Percentiles rank a stretch among this genome's conserved stretches.
phyloP scores from a whole-genome alignment of 2,329 filamentous ascomycete genomes.

The Sporothrix euskadiensis region DNA sequence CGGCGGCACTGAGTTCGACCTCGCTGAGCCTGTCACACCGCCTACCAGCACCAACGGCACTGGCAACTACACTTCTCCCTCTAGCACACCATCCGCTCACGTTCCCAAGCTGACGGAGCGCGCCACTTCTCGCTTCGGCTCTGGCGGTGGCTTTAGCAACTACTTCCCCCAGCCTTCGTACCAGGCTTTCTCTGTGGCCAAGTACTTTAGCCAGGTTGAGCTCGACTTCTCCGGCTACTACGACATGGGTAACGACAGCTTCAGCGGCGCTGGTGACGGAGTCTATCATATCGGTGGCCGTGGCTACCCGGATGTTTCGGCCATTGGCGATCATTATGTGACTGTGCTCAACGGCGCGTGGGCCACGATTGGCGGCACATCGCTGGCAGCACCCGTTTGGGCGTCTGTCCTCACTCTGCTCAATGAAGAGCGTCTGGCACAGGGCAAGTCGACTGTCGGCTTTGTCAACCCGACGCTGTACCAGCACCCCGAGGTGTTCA shows the following conservation, averaged over 20 bases:
- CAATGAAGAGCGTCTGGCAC: slow-evolving; percentile 59
- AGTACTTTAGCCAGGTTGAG: slow-evolving; percentile 41
- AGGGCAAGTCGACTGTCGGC: slow-evolving; percentile 46
- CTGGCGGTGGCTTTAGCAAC: slow-evolving; percentile 51
- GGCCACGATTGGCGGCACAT: slow-evolving; percentile 49
- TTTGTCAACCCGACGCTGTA: slow-evolving; percentile 42
- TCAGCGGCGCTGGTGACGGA: slow-evolving; percentile 28
- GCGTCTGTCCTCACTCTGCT: slow-evolving; percentile 60
- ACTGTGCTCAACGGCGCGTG: slow-evolving; percentile 39
- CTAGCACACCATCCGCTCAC: background rate
- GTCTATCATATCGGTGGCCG: slow-evolving; percentile 35
- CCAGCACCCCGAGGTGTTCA: slow-evolving; percentile 38
- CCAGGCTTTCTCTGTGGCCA: slow-evolving; percentile 44
- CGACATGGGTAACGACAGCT: slow-evolving; percentile 31
- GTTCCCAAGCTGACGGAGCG: slow-evolving; percentile 31
- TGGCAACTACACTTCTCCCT: slow-evolving; percentile 22
- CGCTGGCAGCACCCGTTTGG: slow-evolving; percentile 58
- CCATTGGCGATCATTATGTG: slow-evolving; percentile 36
- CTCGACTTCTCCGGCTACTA: slow-evolving; percentile 34
- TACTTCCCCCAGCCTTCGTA: slow-evolving; percentile 48
- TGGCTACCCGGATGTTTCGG: slow-evolving; percentile 37
- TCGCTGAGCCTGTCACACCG: slow-evolving; percentile 16
- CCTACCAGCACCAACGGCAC: slow-evolving; percentile 8
- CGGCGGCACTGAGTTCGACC: slow-evolving; percentile 50
- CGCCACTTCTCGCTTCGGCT: slow-evolving; percentile 37